Evolutionary conservation across 139 green algal genomes (phyloP).

Genomic region (Picochlorum sp.): DNA sequence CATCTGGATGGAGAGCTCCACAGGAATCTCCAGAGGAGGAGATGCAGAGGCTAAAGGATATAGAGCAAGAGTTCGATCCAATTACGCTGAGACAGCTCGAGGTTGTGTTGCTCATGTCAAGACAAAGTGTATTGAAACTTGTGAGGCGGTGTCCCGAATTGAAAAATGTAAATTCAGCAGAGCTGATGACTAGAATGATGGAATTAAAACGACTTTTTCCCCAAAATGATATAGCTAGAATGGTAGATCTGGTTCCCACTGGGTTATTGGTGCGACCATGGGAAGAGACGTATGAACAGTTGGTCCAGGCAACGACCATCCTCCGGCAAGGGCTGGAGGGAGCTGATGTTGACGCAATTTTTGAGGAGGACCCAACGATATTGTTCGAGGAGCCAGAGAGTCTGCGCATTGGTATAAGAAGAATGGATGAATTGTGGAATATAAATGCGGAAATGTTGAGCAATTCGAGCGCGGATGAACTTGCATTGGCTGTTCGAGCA

Average conservation of each 20-base stretch:
- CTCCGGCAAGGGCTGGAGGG: constrained; percentile 12
- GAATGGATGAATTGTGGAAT: constrained; percentile 24
- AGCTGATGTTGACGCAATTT: constrained; percentile 21
- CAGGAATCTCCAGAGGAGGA: not conserved
- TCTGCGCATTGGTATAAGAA: constrained; percentile 11
- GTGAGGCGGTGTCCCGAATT: not conserved
- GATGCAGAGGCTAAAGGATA: not conserved
- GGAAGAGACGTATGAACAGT: not conserved
- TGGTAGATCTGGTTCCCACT: constrained; percentile 22
- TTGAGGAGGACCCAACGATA: constrained; percentile 22
- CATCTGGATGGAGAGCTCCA: not conserved
- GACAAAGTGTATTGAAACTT: not conserved
- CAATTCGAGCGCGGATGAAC: constrained; percentile 15
- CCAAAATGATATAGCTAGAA: constrained; percentile 18
- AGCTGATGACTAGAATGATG: constrained; percentile 23
- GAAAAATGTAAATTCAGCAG: not conserved
- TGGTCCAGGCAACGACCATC: not conserved
- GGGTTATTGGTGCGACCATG: constrained; percentile 15
- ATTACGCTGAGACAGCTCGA: not conserved
- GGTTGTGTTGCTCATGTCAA: constrained; percentile 2
- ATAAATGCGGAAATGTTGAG: constrained; percentile 18
- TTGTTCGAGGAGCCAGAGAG: constrained; percentile 18
- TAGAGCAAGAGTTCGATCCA: not conserved
- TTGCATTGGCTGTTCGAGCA: constrained; percentile 22
- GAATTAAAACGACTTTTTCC: constrained; percentile 18